A percentile compares a stretch with the other conserved stretches of the same genome.
Conservation (phyloP, 805 yeast genomes). For the Kuraishia ogatae region DNA sequence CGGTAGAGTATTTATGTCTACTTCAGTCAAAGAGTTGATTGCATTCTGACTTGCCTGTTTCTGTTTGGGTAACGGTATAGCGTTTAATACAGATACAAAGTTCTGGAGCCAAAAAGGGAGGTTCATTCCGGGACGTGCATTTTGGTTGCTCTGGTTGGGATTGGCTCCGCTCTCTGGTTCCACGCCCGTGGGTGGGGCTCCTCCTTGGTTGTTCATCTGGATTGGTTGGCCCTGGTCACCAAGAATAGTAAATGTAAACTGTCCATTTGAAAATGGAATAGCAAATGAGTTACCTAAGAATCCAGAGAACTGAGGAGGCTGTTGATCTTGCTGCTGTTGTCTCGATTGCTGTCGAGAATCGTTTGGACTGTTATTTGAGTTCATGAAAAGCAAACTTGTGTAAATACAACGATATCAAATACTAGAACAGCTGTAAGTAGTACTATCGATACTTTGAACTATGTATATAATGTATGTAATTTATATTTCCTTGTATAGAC, state of each 20-base stretch:
- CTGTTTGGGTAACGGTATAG: constrained; percentile 4
- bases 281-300: neutral
- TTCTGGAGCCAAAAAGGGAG: neutral
- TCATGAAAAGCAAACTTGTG: neutral
- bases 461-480: too few relatives aligned
- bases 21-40: constrained; percentile 19
- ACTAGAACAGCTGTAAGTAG: too few relatives aligned
- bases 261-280: neutral
- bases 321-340: neutral
- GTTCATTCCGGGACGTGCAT: neutral
- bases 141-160: neutral
- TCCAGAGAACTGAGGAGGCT: neutral
- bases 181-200: neutral
- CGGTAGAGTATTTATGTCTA: constrained; percentile 18
- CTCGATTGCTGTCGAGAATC: neutral
- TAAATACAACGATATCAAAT: too few relatives aligned
- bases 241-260: neutral
- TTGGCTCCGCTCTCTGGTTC: too few relatives aligned
- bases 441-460: too few relatives aligned
- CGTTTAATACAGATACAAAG: neutral
- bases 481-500: too few relatives aligned
- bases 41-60: constrained; percentile 22
- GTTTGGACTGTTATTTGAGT: neutral
- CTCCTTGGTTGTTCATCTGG: neutral
- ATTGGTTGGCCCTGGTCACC: neutral